Evolutionary conservation across 352 stramenopile genomes (phyloP), one percentile per base, ranked within the genome.

Genomic region (Aphanomyces stellatus): DNA sequence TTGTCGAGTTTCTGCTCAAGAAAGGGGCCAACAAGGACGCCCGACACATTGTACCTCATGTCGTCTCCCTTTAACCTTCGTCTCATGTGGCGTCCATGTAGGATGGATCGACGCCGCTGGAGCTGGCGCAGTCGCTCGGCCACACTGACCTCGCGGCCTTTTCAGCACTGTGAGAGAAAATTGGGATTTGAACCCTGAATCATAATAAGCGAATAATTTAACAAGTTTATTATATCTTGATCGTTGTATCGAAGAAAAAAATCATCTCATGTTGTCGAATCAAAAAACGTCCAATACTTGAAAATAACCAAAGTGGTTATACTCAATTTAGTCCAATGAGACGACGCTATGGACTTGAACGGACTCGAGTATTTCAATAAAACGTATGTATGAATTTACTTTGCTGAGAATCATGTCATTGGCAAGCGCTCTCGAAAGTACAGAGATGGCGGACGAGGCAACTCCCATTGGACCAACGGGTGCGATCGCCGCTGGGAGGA

Each of bases 1-100:
- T 66, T 8, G 59, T 55, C 10, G 35, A 53, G 24, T 46, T 66
- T 15, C 31, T 66, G 3, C 15, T 66, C 27, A 55, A 53, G 37
- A 55, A 35, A 15, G 59, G 59, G 8, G 59, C 37, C 3, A 53
- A 66, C 31, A 19, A n/a, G 13, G 46, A 28, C 46, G 10, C 8
- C 17, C 46, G 46, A 22, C 46, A 28, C 46, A 53, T 53, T 53
- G 46, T 53, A 53, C n/a, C n/a, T n/a, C 2, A 28, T 53, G 8
- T 10, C 13, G 10, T 46, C 37, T 46, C 37, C n/a, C n/a, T 19
- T 0, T 46, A 11, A 19, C 37, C n/a, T 48, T 48, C n/a, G 30
- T 11, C 11, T 17, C 11, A n/a, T 35, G 13, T 56, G 22, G 11
- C 34, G 25, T 40, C 7, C 6, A 35, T n/a, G 22, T 59, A 59